Evolutionary conservation across 2,329 filamentous ascomycete genomes (phyloP), one percentile per base, ranked within the genome.

Genomic region (Alternaria sp.): DNA sequence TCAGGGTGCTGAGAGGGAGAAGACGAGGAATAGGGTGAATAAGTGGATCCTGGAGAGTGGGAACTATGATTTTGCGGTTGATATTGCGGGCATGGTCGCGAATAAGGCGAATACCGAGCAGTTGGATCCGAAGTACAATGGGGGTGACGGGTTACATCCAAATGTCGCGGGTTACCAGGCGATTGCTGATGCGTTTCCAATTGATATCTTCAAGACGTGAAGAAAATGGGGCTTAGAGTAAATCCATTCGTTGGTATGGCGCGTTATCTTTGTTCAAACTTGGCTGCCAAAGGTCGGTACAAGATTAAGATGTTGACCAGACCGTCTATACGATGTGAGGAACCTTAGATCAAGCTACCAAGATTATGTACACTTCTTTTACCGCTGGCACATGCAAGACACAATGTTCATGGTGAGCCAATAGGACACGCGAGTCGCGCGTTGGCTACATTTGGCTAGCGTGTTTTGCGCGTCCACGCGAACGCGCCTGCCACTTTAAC

Each of bases 71-170:
- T 82, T 80, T 0, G 81, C 87, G 4, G 74, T 90, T 34, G 89
- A 91, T 73, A 90, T 92, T 67, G 87, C 89, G 68, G 79, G 74
- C 20, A 76, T 86, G 16, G 64, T 90, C 43, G 82, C 84, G n/a
- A 83, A 89, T 73, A 80, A 82, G 22, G 74, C 76, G 5, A 80
- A 83, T 46, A 74, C 77, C 20, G 82, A 80, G 16, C 79, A 53
- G 55, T 69, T 91, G 73, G 81, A 80, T 25, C 68, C 72, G 16
- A 74, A 81, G 59, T 89, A 83, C 65, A 83, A 91, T 66, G 83
- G 84, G 0, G 89, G 89, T 0, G 89, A 91, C 75, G 87, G 87
- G 70, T 71, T 91, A 70, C 89, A 91, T 79, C 86, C 86, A 0
- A 89, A 85, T 73, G 82, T 83, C 1, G 80, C 74, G 2, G 88